Evolutionary conservation across 768 basidiomycete genomes (phyloP), one percentile per base, ranked within the genome.

Genomic region (Glaciozyma martinii): DNA sequence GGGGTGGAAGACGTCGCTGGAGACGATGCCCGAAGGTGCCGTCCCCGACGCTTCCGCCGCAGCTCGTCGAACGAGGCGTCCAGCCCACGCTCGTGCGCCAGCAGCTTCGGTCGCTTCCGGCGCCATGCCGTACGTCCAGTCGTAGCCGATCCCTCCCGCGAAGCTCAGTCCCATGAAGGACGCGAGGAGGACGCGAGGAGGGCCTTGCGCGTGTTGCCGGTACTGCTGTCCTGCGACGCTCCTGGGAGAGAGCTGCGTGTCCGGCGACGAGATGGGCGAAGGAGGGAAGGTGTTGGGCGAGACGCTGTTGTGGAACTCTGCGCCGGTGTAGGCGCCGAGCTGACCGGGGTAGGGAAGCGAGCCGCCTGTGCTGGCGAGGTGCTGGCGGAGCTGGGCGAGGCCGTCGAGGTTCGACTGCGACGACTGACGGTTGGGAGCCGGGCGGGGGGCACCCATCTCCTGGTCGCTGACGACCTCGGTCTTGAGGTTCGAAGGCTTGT

Each of bases 401-500:
- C 55, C 55, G 7, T 42, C 55, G 55, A 40, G 33, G 15, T 13
- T 40, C 37, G 55, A 43, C n/a, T 40, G 53, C 30, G 29, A 19
- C 13, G 29, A 30, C 53, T 54, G 53, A 10, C 27, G 30, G 29
- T 19, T 29, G 54, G 49, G 43, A 29, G 23, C 53, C 53, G 29
- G 60, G 54, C 21, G 47, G 33, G 9, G 56, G 30, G 9, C 30
- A 32, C 37, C 29, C 52, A 19, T 83, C 54, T 82, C 81, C 7
- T 84, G 81, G 29, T 78, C 79, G 46, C 80, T 79, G 49, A 76
- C 80, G 3, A 74, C 77, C n/a, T 75, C 78, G 27, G 75, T 79
- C 25, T 66, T 79, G 27, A 32, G 6, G 29, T 71, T 74, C 81
- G 71, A 72, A 79, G 40, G 75, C 61, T 76, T 76, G 32, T 78